These are phyloP conservation scores for Porphyrellus cyaneotinctus DNA, from an alignment of 768 basidiomycete species.

Conservation along the genomic window DNA sequence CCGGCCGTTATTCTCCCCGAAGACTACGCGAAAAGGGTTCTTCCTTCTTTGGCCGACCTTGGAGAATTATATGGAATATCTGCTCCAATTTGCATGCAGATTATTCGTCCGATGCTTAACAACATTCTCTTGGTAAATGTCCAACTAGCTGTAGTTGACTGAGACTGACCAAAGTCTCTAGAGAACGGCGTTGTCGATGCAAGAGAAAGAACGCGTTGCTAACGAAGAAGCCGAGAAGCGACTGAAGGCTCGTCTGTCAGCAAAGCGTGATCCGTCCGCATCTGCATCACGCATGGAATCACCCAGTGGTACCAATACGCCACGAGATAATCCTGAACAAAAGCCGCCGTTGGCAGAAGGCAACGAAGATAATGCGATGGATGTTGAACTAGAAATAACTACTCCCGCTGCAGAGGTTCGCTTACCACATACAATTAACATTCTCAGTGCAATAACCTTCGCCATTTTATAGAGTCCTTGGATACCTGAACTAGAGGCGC, in stretches of 20 bases:
- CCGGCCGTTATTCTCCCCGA: slow-evolving; percentile 61
- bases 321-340: slow-evolving; percentile 24
- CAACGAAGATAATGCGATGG: slow-evolving; percentile 50
- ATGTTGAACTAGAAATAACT: slow-evolving; percentile 38
- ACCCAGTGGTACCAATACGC: slow-evolving; percentile 39
- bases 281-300: slow-evolving; percentile 60
- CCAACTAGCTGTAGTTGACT: background rate
- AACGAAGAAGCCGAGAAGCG: slow-evolving; percentile 78
- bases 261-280: slow-evolving; percentile 66
- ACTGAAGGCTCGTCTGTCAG: slow-evolving; percentile 68
- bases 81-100: slow-evolving; percentile 89
- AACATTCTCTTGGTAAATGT: slow-evolving; percentile 52
- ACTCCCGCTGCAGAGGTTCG: slow-evolving; percentile 27
- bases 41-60: slow-evolving; percentile 74
- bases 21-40: slow-evolving; percentile 68
- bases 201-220: slow-evolving; percentile 65
- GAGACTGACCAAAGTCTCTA: slow-evolving; percentile 25
- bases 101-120: slow-evolving; percentile 80
- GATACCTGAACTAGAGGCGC: slow-evolving; percentile 65
- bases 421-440: slow-evolving; percentile 1
- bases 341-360: slow-evolving; percentile 30
- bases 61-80: slow-evolving; percentile 75
- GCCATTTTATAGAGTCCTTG: slow-evolving; percentile 56
- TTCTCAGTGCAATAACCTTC: slow-evolving; percentile 2
- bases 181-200: slow-evolving; percentile 58